Base-by-base conservation (phyloP, 2,329 filamentous ascomycete species). In the Chalaropsis ovoidea region DNA sequence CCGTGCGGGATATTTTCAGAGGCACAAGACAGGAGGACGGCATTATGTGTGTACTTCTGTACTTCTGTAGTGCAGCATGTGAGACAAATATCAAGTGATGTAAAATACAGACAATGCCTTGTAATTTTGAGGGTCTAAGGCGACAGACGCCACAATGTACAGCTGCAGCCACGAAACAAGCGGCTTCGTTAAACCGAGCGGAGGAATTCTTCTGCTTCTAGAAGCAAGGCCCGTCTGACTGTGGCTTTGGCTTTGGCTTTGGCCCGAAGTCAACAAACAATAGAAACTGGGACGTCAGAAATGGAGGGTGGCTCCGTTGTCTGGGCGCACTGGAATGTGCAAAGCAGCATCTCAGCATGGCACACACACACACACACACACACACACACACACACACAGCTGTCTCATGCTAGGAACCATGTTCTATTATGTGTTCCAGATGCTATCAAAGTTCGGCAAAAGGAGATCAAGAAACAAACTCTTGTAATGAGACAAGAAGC, bases 371-470 rank as follows among this genome's bases (percentile, higher is more conserved):
- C 35, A 10, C 35, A 19, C 43, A 19, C 42, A 39, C 35, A 6
- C 35, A 10, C 35, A 10, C 35, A 39, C 35, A 10, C 35, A 39
- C 8, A 39, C 35, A 39, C 35, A 39, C 8, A 39, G 5, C 4
- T 58, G 54, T 58, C 15, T 58, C 27, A 39, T 58, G n/a, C n/a
- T 15, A 58, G 54, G 31, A 58, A 58, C 27, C 54, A 19, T 58
- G n/a, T 58, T 58, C 54, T 35, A 58, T 35, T 19, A 39, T 58
- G 31, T 58, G 43, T 58, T 58, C 54, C 54, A 58, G 27, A 39
- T 58, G 54, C 54, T 39, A 39, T n/a, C 15, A 39, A 22, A 27
- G 54, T 27, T 58, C 54, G 54, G 13, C 54, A 35, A 58, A 58
- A 17, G 27, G 52, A 27, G 31, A 56, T 35, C 27, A n/a, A 35